Conservation (phyloP, 2,329 filamentous ascomycete genomes). For the Atkinsonella hypoxylon region DNA sequence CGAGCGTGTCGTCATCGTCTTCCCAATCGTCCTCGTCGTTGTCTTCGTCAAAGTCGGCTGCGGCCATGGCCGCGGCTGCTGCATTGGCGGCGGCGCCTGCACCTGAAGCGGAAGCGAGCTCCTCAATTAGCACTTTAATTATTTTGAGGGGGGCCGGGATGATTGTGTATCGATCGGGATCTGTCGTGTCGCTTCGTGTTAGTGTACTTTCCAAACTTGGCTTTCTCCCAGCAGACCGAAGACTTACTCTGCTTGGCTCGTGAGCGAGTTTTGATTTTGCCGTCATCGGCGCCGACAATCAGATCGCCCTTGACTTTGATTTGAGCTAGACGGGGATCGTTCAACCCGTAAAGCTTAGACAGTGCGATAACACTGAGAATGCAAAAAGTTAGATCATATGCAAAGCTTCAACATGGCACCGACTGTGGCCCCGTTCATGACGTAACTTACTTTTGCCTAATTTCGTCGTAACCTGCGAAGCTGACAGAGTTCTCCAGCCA, state of each 20-base stretch:
- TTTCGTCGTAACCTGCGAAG: conserved; percentile 97
- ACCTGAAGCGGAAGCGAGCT: conserved; percentile 72
- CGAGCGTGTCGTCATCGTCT: conserved; percentile 65
- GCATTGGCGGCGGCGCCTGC: conserved; percentile 46
- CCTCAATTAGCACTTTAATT: conserved; percentile 87
- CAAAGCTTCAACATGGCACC: not conserved
- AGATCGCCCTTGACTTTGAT: conserved; percentile 87
- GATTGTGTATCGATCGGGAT: conserved; percentile 81
- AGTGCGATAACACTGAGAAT: conserved; percentile 71
- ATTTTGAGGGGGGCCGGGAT: conserved; percentile 89
- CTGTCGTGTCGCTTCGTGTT: conserved; percentile 15
- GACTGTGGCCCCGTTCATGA: not conserved
- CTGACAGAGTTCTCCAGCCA: conserved; percentile 96
- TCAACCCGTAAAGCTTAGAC: conserved; percentile 78
- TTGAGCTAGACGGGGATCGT: conserved; percentile 66
- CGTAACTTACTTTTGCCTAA: conserved; percentile 74
- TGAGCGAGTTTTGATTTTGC: conserved; percentile 83
- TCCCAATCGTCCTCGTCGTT: conserved; percentile 81
- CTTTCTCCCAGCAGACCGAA: no score
- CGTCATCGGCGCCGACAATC: conserved; percentile 63
- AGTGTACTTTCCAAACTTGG: not conserved
- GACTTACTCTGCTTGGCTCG: conserved; percentile 67
- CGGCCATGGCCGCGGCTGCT: conserved; percentile 50
- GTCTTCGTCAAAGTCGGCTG: conserved; percentile 47
- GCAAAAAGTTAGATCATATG: not conserved